These are phyloP conservation scores for Parachlorella kessleri DNA, from an alignment of 139 green algal species.

Conservation along the genomic window DNA sequence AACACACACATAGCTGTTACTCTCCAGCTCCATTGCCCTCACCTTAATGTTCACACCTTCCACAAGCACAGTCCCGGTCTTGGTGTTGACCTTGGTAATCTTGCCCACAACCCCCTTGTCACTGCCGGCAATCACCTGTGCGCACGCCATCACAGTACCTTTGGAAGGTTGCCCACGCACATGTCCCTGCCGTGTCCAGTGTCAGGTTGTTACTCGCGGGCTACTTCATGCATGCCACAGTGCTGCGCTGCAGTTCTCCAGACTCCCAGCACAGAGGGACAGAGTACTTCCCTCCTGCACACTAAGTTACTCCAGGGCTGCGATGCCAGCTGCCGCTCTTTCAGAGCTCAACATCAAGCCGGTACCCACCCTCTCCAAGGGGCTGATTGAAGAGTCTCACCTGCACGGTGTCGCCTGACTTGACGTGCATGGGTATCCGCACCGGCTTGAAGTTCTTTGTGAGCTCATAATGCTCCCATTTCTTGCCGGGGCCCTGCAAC, in stretches of 20 bases:
- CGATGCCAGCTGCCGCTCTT: no score
- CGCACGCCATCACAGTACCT: no score
- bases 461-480: slow-evolving; percentile 82
- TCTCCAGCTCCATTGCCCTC: no score
- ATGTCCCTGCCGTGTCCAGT: not conserved
- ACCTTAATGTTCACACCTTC: slow-evolving; percentile 95
- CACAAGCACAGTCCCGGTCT: slow-evolving; percentile 84
- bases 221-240: no score
- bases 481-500: slow-evolving; percentile 77
- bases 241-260: no score
- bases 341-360: no score
- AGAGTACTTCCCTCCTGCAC: no score
- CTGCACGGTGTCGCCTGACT: slow-evolving; percentile 87
- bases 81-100: slow-evolving; percentile 73
- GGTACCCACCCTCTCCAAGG: no score
- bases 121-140: slow-evolving; percentile 83
- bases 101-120: slow-evolving; percentile 97
- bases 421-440: slow-evolving; percentile 85
- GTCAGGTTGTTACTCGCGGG: not conserved
- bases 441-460: slow-evolving; percentile 84
- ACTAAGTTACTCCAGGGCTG: no score
- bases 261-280: no score
- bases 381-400: no score
- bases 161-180: not conserved
- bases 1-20: not conserved